These are phyloP conservation scores for Megacollybia marginata DNA, from an alignment of 768 basidiomycete species.

Conservation along the genomic window DNA sequence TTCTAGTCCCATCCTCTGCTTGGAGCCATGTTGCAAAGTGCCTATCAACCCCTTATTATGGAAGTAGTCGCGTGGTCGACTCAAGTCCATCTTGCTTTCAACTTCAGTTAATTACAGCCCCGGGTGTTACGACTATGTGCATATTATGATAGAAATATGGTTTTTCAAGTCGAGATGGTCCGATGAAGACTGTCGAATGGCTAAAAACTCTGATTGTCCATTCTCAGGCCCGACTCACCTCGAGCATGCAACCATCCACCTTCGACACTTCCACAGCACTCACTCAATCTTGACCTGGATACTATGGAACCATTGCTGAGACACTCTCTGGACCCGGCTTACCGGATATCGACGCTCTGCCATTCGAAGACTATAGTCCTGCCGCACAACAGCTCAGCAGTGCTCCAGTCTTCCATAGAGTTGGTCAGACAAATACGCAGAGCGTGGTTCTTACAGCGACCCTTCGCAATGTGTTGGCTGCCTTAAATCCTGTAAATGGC, in stretches of 20 bases:
- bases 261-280: slow-evolving; percentile 73
- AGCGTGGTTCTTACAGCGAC: slow-evolving; percentile 65
- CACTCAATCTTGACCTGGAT: slow-evolving; percentile 84
- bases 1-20: too few species aligned
- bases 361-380: slow-evolving; percentile 57
- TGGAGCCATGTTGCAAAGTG: too few species aligned
- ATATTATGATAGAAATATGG: too few species aligned
- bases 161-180: too few species aligned
- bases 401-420: slow-evolving; percentile 53
- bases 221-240: slow-evolving; percentile 64
- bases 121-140: too few species aligned
- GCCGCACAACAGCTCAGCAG: slow-evolving; percentile 20
- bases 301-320: slow-evolving; percentile 63
- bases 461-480: slow-evolving; percentile 70
- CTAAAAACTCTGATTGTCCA: slow-evolving; percentile 88
- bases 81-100: too few species aligned
- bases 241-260: slow-evolving; percentile 50
- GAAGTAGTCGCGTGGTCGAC: too few species aligned
- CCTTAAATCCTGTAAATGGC: slow-evolving; percentile 60
- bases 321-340: slow-evolving; percentile 52
- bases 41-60: too few species aligned
- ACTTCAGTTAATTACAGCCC: too few species aligned
- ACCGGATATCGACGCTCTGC: slow-evolving; percentile 74
- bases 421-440: slow-evolving; percentile 22
- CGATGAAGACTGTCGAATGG: too few species aligned